phyloP scores from a whole-genome alignment of 768 basidiomycete genomes.

The Kwoniella europaea region DNA sequence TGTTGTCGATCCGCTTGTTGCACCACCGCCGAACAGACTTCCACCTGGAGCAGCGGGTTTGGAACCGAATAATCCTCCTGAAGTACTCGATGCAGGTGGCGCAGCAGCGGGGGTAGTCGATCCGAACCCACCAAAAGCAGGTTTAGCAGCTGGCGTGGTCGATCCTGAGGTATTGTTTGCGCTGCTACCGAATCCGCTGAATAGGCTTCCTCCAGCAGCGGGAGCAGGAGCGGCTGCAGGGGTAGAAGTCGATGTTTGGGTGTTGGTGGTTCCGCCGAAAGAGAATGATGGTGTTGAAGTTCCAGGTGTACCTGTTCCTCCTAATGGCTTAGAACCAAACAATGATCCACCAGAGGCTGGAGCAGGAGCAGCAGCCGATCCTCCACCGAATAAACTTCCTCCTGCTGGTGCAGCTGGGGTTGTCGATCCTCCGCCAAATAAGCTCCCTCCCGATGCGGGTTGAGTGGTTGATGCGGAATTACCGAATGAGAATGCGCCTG shows the following conservation, averaged over 20 bases:
- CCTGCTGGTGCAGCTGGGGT: constrained; percentile 13
- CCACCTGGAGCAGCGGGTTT: constrained; percentile 29
- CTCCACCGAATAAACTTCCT: constrained; percentile 29
- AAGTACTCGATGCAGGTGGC: constrained; percentile 26
- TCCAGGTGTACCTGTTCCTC: constrained; percentile 12
- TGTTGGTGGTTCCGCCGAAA: constrained; percentile 17
- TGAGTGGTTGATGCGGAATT: constrained; percentile 9
- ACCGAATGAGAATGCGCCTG: constrained; percentile 28
- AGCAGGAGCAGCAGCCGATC: constrained; percentile 16
- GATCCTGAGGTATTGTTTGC: constrained; percentile 26
- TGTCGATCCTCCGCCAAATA: constrained; percentile 23
- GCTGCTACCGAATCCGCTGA: constrained; percentile 34
- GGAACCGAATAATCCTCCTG: constrained; percentile 36
- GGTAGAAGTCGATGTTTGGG: constrained; percentile 13
- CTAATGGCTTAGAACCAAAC: constrained; percentile 25
- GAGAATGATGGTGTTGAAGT: constrained; percentile 24
- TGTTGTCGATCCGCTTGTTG: constrained; percentile 9
- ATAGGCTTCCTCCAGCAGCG: constrained; percentile 29
- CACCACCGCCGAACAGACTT: constrained; percentile 19
- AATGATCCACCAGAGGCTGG: constrained; percentile 18
- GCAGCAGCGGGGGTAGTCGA: constrained; percentile 43
- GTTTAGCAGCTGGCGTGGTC: constrained; percentile 46
- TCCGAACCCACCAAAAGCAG: constrained; percentile 43
- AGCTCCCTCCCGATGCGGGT: constrained; percentile 17
- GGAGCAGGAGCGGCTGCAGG: constrained; percentile 21